Conservation (phyloP, 345 rosid genomes). For the Carallia brachiata region DNA sequence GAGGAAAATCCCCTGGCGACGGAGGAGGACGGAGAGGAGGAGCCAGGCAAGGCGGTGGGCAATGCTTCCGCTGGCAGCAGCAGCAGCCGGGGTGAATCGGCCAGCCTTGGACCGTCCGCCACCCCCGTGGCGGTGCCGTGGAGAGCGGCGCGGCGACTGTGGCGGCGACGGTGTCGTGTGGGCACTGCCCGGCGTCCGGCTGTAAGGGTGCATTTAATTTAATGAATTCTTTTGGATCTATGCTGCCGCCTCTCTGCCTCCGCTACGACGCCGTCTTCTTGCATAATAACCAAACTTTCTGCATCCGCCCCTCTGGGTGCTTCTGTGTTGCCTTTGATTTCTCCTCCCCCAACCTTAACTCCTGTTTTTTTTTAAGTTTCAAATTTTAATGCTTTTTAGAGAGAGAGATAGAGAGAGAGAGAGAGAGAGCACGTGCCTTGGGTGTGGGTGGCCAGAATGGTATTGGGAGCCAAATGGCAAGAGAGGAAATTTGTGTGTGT, state of each 20-base stretch:
- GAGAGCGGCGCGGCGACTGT: conserved; percentile 87
- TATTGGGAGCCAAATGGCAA: not conserved
- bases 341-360: not conserved
- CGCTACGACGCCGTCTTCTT: conserved; percentile 19
- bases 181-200: conserved; percentile 83
- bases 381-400: not conserved
- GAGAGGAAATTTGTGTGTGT: not conserved
- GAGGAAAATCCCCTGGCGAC: conserved; percentile 86
- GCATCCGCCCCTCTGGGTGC: not conserved
- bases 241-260: not conserved
- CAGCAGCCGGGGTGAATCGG: conserved; percentile 40
- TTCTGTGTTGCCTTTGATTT: not conserved
- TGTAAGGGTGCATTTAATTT: conserved; percentile 75
- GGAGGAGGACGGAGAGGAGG: conserved; percentile 79
- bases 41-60: conserved; percentile 88
- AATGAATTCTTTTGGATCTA: not conserved
- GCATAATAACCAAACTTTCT: not conserved
- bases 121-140: conserved; percentile 63
- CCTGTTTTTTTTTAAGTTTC: not conserved
- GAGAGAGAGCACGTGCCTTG: conserved; percentile 12
- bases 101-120: conserved; percentile 51
- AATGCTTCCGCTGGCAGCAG: conserved; percentile 42
- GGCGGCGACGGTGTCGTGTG: conserved; percentile 96
- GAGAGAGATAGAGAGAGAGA: not conserved
- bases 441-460: not conserved